phyloP scores from a whole-genome alignment of 2,329 filamentous ascomycete genomes.

The Didymella arachidicola region DNA sequence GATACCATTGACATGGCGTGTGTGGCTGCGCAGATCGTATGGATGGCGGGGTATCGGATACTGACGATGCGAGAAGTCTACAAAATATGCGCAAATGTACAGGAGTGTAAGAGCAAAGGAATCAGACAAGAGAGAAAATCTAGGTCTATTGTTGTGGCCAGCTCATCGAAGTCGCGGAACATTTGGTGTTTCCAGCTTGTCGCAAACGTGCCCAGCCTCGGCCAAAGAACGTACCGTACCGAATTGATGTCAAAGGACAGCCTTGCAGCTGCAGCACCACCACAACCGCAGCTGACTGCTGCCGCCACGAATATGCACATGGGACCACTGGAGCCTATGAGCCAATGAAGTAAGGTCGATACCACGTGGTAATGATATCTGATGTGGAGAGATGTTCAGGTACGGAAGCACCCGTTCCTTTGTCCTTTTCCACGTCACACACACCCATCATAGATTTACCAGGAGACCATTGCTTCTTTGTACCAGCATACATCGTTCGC shows the following conservation, averaged over 20 bases:
- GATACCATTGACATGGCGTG: constrained; percentile 45
- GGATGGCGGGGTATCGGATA: constrained; percentile 1
- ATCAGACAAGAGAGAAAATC: background rate
- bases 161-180: constrained; percentile 17
- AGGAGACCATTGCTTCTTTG: background rate
- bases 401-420: background rate
- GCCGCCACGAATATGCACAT: background rate
- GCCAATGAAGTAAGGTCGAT: background rate
- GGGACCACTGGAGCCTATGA: background rate
- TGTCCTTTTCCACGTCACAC: background rate
- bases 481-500: background rate
- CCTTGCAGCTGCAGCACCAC: constrained; percentile 1
- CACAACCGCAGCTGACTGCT: background rate
- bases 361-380: background rate
- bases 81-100: background rate
- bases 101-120: background rate
- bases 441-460: background rate
- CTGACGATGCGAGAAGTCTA: background rate
- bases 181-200: constrained; percentile 27
- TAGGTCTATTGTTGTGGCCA: constrained; percentile 20
- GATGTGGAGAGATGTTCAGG: background rate
- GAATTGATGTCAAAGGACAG: constrained; percentile 16
- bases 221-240: background rate
- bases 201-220: constrained; percentile 3
- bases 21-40: constrained; percentile 6